Conservation (phyloP, 1,284 basidiomycete species). For the Cryptococcus sp. region DNA sequence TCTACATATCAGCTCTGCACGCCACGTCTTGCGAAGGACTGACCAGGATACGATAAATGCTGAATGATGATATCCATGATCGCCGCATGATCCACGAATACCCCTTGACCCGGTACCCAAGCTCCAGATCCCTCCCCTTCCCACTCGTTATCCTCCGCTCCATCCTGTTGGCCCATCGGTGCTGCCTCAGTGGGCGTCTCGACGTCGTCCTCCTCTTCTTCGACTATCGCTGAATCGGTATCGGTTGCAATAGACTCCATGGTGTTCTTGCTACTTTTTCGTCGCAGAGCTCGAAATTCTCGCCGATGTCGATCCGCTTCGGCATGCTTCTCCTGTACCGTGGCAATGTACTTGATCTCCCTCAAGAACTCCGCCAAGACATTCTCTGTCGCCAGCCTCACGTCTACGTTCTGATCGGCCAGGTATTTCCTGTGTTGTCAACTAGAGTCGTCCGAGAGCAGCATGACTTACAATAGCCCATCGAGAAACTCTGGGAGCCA, state of each 20-base stretch:
- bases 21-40: constrained; percentile 36
- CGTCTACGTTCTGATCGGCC: constrained; percentile 90
- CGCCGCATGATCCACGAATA: constrained; percentile 81
- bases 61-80: constrained; percentile 93
- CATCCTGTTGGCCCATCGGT: constrained; percentile 7
- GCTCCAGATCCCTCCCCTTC: constrained; percentile 50
- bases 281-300: constrained; percentile 14
- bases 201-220: constrained; percentile 42
- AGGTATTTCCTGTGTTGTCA: constrained; percentile 74
- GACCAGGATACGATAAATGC: constrained; percentile 79
- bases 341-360: constrained; percentile 81
- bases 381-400: constrained; percentile 84
- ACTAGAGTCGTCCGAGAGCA: background rate
- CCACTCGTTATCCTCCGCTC: constrained; percentile 25
- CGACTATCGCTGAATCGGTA: constrained; percentile 25
- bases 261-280: constrained; percentile 40
- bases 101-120: constrained; percentile 90
- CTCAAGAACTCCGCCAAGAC: constrained; percentile 86
- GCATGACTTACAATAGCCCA: constrained; percentile 69
- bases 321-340: constrained; percentile 54
- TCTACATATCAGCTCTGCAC: constrained; percentile 50
- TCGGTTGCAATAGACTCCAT: constrained; percentile 47
- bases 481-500: constrained; percentile 94
- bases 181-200: background rate
- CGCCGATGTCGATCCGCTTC: constrained; percentile 18